Percentiles rank a stretch among this genome's conserved stretches.
These are phyloP conservation scores for Cnidoscolus chayamansa DNA, from an alignment of 441 rosid genomes.

Conservation along the genomic window DNA sequence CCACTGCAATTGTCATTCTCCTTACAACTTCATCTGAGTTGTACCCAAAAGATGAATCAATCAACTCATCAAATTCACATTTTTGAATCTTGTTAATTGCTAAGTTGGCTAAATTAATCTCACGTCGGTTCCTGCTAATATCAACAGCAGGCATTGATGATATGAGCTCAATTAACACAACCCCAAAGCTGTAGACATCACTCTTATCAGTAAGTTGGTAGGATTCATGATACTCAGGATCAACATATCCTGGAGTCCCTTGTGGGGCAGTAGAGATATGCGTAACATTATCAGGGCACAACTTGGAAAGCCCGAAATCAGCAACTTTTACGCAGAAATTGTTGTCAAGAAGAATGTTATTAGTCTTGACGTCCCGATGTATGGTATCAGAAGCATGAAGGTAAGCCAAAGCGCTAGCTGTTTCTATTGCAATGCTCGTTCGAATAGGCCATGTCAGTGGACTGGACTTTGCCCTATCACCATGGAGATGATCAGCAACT, in stretches of 20 bases:
- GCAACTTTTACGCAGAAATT: conserved; percentile 70
- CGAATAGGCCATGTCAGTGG: conserved; percentile 63
- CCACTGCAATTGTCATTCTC: conserved; percentile 21
- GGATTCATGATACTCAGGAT: conserved; percentile 35
- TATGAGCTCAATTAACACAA: conserved; percentile 29
- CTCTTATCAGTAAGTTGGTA: conserved; percentile 53
- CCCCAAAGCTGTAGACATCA: conserved; percentile 32
- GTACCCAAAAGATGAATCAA: conserved; percentile 26
- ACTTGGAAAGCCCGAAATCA: conserved; percentile 40
- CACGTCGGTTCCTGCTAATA: conserved; percentile 21
- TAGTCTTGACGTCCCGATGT: conserved; percentile 77
- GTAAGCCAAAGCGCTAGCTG: conserved; percentile 69
- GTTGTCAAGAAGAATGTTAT: conserved; percentile 61
- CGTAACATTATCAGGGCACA: conserved; percentile 25
- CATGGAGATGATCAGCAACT: conserved; percentile 72
- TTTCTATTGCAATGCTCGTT: conserved; percentile 68
- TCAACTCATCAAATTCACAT: conserved; percentile 23
- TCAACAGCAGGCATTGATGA: conserved; percentile 37
- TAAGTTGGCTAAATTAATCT: conserved; percentile 28
- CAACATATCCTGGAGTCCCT: conserved; percentile 34
- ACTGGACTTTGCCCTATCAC: conserved; percentile 39
- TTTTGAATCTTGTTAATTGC: conserved; percentile 28
- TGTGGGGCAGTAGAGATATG: conserved; percentile 32
- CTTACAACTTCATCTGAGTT: conserved; percentile 20
- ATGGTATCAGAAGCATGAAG: conserved; percentile 72